Evolutionary conservation across 257 asterid genomes (phyloP).

Genomic region (Misopates orontium): DNA sequence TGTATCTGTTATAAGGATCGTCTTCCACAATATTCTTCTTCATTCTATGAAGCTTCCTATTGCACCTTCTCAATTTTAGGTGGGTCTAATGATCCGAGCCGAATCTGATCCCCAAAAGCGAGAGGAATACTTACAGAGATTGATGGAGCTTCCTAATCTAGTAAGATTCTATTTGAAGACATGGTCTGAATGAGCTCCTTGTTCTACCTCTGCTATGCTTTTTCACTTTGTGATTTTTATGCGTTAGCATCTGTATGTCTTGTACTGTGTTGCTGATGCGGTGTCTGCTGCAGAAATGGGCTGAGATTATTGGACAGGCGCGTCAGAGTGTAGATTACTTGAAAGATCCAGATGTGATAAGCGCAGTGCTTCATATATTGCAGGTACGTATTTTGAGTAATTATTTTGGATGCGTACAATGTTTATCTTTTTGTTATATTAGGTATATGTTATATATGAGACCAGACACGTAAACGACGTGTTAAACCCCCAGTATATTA

Average conservation of each 20-base stretch:
- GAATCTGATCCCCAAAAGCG: constrained; percentile 90
- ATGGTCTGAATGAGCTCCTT: constrained; percentile 15
- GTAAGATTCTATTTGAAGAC: constrained; percentile 33
- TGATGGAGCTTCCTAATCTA: constrained; percentile 96
- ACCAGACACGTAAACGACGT: too few relatives aligned
- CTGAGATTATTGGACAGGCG: constrained; percentile 91
- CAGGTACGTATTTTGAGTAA: constrained; percentile 58
- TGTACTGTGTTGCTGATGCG: constrained; percentile 31
- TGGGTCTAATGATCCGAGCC: constrained; percentile 92
- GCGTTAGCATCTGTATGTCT: constrained; percentile 8
- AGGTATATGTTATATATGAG: too few relatives aligned
- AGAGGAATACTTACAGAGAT: constrained; percentile 83
- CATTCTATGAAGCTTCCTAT: too few relatives aligned
- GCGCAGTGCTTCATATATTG: constrained; percentile 90
- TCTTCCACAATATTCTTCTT: too few relatives aligned
- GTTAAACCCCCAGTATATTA: too few relatives aligned
- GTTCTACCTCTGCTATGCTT: constrained; percentile 17
- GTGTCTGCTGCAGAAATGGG: constrained; percentile 78
- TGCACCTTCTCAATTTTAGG: constrained; percentile 46
- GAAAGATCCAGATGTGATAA: constrained; percentile 85
- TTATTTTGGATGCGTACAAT: background rate
- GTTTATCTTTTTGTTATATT: too few relatives aligned
- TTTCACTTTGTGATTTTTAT: background rate
- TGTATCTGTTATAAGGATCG: background rate
- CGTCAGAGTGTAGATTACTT: constrained; percentile 82